Base-by-base conservation (phyloP, 164 flowering plant genomes). In the Litsea cubeba region DNA sequence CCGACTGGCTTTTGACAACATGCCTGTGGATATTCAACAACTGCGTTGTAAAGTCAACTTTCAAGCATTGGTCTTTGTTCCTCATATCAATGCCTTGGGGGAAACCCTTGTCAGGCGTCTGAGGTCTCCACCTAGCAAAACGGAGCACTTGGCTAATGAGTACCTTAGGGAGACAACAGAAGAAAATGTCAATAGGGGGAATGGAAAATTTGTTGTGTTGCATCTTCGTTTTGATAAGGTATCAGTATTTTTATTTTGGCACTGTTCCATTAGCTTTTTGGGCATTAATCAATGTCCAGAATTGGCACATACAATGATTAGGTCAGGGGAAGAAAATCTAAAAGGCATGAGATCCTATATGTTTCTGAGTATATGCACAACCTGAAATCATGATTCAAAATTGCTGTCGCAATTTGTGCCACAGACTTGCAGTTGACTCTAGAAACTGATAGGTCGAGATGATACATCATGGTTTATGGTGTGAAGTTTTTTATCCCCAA, bases 161-260 rank as follows among this genome's bases (percentile, higher is more conserved):
- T 76, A 82, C 79, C 77, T 91, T 26, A 74, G 23, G 51, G 80
- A 84, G 73, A 79, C 72, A 64, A 85, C 84, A 35, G 85, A 84
- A 79, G 50, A 68, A 12, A 66, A 65, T 66, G 74, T 71, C 72
- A 81, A 70, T 25, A 80, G 75, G 71, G 78, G 78, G 23, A 74
- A 79, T 20, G 82, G 86, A 78, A 96, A 92, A 72, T 94, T 89
- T 83, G 97, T 84, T 68, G 99, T 89, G 65, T 87, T 96, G 15
- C 99, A 96, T 74, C 98, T 96, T 81, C 91, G 99, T 14, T 96
- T 96, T 82, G 99, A 96, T 75, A 96, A 96, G 94, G 99, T 89
- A 89, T 65, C 64, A 12, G 11, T 20, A 5, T 12, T 2, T 32
- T 71, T 12, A 4, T 62, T 24, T 5, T 62, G 17, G 67, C 18